Percentiles rank a stretch among this genome's conserved stretches.
These are phyloP conservation scores for Chaetoscypha palmicola DNA, from an alignment of 2,329 filamentous ascomycete species.

Conservation along the genomic window DNA sequence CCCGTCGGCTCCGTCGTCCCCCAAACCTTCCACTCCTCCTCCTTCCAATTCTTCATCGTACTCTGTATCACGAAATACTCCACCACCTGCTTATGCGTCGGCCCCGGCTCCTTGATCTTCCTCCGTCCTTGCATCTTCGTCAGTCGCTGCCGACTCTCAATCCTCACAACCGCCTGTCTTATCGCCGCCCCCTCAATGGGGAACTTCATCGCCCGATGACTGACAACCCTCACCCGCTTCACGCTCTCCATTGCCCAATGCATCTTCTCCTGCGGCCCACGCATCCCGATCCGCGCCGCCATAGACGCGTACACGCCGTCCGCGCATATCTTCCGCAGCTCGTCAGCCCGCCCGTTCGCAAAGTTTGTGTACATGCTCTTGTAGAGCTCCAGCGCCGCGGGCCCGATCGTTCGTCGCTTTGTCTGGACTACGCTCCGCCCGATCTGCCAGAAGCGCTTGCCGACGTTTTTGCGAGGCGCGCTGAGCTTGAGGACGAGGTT, in stretches of 20 bases:
- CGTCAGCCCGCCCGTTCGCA: slow-evolving; percentile 47
- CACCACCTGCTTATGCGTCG: slow-evolving; percentile 45
- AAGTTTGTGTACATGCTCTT: slow-evolving; percentile 54
- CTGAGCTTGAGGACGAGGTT: slow-evolving; percentile 9
- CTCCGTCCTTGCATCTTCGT: slow-evolving; percentile 30
- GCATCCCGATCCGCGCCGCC: slow-evolving; percentile 44
- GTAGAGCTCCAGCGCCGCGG: slow-evolving; percentile 54
- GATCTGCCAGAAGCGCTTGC: background rate
- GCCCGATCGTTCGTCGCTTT: slow-evolving; percentile 39
- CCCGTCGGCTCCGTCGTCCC: slow-evolving; percentile 53
- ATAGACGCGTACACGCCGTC: slow-evolving; percentile 46
- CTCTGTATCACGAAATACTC: slow-evolving; percentile 61
- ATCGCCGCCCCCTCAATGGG: slow-evolving; percentile 39
- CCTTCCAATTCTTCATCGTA: slow-evolving; percentile 36
- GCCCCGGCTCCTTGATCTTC: slow-evolving; percentile 40
- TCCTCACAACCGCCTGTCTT: slow-evolving; percentile 54
- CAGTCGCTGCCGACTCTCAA: slow-evolving; percentile 50
- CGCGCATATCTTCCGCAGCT: slow-evolving; percentile 48
- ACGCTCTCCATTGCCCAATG: slow-evolving; percentile 51
- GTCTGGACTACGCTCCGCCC: slow-evolving; percentile 28
- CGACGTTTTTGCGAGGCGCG: background rate
- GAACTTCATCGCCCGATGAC: slow-evolving; percentile 45
- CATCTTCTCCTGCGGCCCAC: slow-evolving; percentile 39
- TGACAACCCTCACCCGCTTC: slow-evolving; percentile 35
- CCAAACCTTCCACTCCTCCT: slow-evolving; percentile 56